Evolutionary conservation across 148 eudicot genomes (phyloP).

Genomic region (Vaccinium myrtillus): DNA sequence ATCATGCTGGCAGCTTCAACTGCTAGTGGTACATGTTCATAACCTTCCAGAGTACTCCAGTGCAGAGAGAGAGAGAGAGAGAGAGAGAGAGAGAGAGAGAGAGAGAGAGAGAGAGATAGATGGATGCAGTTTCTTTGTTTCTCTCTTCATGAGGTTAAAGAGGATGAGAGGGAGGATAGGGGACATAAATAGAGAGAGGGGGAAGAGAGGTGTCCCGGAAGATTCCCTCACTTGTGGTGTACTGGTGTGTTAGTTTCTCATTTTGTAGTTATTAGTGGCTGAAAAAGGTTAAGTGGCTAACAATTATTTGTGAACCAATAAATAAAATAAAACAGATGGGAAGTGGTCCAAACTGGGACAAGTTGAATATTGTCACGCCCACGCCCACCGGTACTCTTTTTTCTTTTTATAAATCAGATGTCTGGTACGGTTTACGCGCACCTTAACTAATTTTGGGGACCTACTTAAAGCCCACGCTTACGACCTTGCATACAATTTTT

Average conservation of each 20-base stretch:
- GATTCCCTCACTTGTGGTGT: neutral
- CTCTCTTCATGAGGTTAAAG: neutral
- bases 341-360: constrained; percentile 51
- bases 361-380: constrained; percentile 41
- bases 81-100: neutral
- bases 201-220: neutral
- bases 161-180: neutral
- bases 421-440: too few relatives aligned
- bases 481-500: constrained; percentile 13
- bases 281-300: constrained; percentile 6
- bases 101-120: constrained; percentile 12
- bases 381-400: constrained; percentile 15
- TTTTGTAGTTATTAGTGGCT: neutral
- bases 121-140: neutral
- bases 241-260: neutral
- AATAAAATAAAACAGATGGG: constrained; percentile 19
- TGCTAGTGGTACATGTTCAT: constrained; percentile 35
- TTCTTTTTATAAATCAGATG: too few relatives aligned
- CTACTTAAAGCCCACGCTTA: too few relatives aligned
- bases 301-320: constrained; percentile 4
- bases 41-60: neutral
- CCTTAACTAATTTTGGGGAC: too few relatives aligned
- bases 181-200: constrained; percentile 3
- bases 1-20: constrained; percentile 99
- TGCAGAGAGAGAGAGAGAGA: neutral